Evolutionary conservation across 257 asterid species (phyloP), one percentile per base, ranked within the genome.

Genomic region (Primulina eburnea): DNA sequence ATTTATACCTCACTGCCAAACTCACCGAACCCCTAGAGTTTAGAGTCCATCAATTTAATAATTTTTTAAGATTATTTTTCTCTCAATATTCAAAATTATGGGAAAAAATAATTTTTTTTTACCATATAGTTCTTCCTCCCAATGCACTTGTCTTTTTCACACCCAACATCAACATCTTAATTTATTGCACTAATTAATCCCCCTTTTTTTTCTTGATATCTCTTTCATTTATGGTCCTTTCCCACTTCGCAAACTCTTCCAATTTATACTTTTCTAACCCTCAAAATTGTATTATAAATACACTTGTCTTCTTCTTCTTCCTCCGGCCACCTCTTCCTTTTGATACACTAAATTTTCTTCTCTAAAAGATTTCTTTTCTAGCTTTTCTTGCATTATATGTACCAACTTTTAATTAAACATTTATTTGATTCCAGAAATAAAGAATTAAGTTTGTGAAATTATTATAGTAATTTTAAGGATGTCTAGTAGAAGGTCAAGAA

Each of bases 401-500:
- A 16, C 20, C 56, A 50, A 50, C 56, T 50, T 50, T 50, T 14
- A 21, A 0, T 21, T 21, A 21, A 21, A 21, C 24, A 43, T n/a
- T 11, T 37, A n/a, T 62, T 16, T 0, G 4, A 6, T 28, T 61
- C 30, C 6, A n/a, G 33, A 21, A 21, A 8, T 1, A 26, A 40
- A 60, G 28, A 28, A 12, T 43, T 43, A 4, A 11, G 2, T 43
- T 38, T 38, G 16, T 38, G 8, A 21, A 14, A 60, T 52, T 26
- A 38, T 38, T 26, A 16, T 21, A 9, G 29, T 52, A 65, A 12
- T 62, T 35, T 5, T 8, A 71, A 76, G 52, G 58, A 84, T 83
- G 94, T 89, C 96, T 5, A 84, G 90, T 11, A 85, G 94, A 81
- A 82, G 96, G 77, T 78, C 88, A 37, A 77, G 91, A 64, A 18